A percentile compares a stretch with the other conserved stretches of the same genome.
Conservation (phyloP, 306 rosid genomes). For the Ziziphus jujuba region DNA sequence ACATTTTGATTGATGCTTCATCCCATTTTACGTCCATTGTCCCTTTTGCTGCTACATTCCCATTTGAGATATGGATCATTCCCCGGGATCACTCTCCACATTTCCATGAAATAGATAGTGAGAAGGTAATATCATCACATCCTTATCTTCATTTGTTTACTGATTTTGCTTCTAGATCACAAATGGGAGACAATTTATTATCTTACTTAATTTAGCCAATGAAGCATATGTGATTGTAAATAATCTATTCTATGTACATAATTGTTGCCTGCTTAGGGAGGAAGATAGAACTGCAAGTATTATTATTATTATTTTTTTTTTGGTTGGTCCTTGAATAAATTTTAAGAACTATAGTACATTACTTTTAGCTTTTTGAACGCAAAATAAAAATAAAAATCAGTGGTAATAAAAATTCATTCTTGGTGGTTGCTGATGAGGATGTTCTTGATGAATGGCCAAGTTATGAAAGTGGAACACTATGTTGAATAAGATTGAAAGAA, state of each 20-base stretch:
- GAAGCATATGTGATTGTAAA: not conserved
- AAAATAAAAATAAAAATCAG: too few relatives aligned
- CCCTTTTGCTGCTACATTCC: conserved; percentile 77
- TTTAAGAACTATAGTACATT: too few relatives aligned
- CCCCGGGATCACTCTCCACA: conserved; percentile 69
- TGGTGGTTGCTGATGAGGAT: too few relatives aligned
- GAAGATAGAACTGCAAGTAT: not conserved
- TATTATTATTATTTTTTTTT: not conserved
- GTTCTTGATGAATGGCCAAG: not conserved
- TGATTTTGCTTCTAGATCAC: not conserved
- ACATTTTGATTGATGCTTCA: conserved; percentile 56
- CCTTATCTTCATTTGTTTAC: not conserved
- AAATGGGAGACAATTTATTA: not conserved
- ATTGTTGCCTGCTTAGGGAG: not conserved
- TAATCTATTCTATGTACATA: not conserved
- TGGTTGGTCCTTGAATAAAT: not conserved
- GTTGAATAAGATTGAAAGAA: not conserved
- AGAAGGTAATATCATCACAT: conserved; percentile 42
- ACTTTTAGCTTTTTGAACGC: too few relatives aligned
- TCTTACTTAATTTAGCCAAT: not conserved
- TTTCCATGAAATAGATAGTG: conserved; percentile 61
- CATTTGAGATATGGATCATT: conserved; percentile 89
- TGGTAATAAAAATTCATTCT: not conserved
- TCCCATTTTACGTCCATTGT: conserved; percentile 57
- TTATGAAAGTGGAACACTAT: not conserved